phyloP scores from a whole-genome alignment of 2,329 filamentous ascomycete genomes.

The Beauveria asiatica region DNA sequence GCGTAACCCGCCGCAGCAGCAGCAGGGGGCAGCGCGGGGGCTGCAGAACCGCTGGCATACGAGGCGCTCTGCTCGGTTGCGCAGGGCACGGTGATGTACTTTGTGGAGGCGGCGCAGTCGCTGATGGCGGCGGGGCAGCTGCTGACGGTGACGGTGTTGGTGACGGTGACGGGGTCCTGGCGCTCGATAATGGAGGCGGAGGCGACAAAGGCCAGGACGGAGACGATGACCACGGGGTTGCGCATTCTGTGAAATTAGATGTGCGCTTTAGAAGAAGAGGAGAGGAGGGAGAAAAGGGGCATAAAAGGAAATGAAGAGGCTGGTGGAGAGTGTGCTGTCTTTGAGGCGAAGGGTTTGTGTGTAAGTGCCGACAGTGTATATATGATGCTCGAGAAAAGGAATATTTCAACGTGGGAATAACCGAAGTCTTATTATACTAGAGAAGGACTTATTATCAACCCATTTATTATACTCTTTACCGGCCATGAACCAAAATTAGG shows the following conservation, averaged over 20 bases:
- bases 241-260: neutral
- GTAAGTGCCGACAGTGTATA: neutral
- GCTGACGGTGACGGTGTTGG: slow-evolving; percentile 4
- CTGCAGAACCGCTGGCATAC: neutral
- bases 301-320: neutral
- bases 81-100: slow-evolving; percentile 6
- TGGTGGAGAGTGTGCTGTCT: neutral
- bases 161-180: neutral
- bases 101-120: slow-evolving; percentile 1
- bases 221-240: neutral
- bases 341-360: neutral
- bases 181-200: neutral
- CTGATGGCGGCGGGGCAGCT: slow-evolving; percentile 6
- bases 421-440: neutral
- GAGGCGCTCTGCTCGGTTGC: neutral
- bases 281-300: neutral
- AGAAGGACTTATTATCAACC: neutral
- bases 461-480: neutral
- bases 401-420: neutral
- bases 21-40: neutral
- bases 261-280: neutral
- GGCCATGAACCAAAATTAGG: neutral
- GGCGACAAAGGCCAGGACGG: slow-evolving; percentile 2
- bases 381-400: neutral
- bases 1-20: neutral